A percentile compares a stretch with the other conserved stretches of the same genome.
Conservation (phyloP, 305 asterid genomes). For the Plantago coronopus region DNA sequence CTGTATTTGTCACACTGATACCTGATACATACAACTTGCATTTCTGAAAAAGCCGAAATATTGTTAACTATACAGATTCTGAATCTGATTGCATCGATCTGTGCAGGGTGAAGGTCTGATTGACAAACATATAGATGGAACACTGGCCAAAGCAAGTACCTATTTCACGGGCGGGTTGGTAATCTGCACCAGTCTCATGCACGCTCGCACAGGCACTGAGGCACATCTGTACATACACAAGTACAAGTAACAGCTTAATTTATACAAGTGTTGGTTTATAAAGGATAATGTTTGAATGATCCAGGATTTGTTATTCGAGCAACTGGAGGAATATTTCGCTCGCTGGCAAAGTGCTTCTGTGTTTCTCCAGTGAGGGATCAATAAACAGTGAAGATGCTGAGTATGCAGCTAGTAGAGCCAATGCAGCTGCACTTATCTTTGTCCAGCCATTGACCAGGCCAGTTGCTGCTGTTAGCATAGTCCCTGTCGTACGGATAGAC, state of each 20-base stretch:
- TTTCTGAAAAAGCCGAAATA: background rate
- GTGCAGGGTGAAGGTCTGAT: constrained; percentile 60
- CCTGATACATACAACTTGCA: too few relatives aligned
- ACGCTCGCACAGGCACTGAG: too few relatives aligned
- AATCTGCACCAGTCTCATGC: background rate
- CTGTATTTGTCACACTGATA: too few relatives aligned
- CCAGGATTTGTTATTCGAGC: constrained; percentile 34
- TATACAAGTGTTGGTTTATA: background rate
- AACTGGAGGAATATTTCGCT: constrained; percentile 30
- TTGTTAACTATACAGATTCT: background rate
- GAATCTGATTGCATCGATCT: too few relatives aligned
- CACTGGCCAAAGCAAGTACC: constrained; percentile 31
- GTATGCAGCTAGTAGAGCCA: constrained; percentile 28
- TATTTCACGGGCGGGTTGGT: constrained; percentile 43
- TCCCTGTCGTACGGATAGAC: constrained; percentile 51
- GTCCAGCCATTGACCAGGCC: constrained; percentile 48
- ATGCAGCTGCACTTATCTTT: constrained; percentile 56
- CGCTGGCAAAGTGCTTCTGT: constrained; percentile 42
- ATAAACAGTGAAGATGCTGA: constrained; percentile 37
- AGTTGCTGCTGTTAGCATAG: constrained; percentile 37
- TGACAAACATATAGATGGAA: constrained; percentile 30
- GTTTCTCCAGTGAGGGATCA: constrained; percentile 46
- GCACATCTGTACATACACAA: background rate
- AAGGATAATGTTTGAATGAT: background rate
- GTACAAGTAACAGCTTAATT: background rate